These are phyloP conservation scores for Lasiodiplodia sp. DNA, from an alignment of 2,329 filamentous ascomycete genomes.

Conservation along the genomic window DNA sequence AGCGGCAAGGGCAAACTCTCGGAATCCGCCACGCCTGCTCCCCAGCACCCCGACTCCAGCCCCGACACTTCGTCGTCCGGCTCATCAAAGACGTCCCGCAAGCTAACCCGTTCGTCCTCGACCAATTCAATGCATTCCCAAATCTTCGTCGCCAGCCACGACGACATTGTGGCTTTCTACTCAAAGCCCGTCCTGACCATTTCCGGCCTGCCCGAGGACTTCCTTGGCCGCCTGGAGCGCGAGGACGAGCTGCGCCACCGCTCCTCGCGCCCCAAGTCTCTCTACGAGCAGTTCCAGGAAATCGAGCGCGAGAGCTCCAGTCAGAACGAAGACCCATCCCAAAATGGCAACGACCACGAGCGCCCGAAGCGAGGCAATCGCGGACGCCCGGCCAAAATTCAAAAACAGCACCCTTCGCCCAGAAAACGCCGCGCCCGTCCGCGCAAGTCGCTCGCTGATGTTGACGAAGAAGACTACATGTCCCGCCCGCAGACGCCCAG, in stretches of 20 bases:
- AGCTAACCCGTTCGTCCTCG: conserved; percentile 44
- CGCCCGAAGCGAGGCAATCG: conserved; percentile 29
- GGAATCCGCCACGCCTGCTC: conserved; percentile 28
- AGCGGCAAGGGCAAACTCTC: conserved; percentile 30
- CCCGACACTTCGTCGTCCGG: conserved; percentile 17
- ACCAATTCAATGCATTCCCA: conserved; percentile 43
- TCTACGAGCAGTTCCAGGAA: conserved; percentile 29
- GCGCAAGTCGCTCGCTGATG: conserved; percentile 45
- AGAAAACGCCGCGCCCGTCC: conserved; percentile 43
- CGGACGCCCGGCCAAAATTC: conserved; percentile 24
- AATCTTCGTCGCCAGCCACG: conserved; percentile 34
- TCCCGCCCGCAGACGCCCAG: conserved; percentile 45
- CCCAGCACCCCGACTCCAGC: conserved; percentile 24
- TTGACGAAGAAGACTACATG: conserved; percentile 41
- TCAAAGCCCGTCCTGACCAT: conserved; percentile 44
- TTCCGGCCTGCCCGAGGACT: conserved; percentile 37
- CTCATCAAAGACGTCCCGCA: conserved; percentile 34
- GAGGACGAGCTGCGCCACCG: conserved; percentile 21
- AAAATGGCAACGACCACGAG: conserved; percentile 28
- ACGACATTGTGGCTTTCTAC: conserved; percentile 41
- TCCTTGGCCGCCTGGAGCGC: conserved; percentile 22
- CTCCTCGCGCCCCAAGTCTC: conserved; percentile 20
- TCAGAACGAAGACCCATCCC: conserved; percentile 25
- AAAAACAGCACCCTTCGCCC: conserved; percentile 36
- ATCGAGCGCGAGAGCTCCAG: conserved; percentile 29